These are phyloP conservation scores for Musa beccarii DNA, from an alignment of 176 grass and related monocot species.

Conservation along the genomic window DNA sequence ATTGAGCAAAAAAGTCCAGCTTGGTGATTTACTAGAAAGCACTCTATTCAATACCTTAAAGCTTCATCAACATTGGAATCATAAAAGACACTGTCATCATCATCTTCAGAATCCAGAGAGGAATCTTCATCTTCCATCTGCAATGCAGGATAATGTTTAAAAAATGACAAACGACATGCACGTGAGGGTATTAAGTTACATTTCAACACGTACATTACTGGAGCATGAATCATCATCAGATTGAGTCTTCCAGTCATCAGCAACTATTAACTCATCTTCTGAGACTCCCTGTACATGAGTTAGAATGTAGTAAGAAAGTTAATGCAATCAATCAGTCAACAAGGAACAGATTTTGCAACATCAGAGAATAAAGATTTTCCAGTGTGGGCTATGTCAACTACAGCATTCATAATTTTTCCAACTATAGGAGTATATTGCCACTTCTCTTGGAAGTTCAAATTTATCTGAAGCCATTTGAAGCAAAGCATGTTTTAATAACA, in stretches of 20 bases:
- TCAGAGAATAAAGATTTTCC: neutral
- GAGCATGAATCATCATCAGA: conserved; percentile 7
- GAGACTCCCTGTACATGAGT: conserved; percentile 53
- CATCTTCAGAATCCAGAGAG: conserved; percentile 52
- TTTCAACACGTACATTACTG: conserved; percentile 28
- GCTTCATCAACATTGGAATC: conserved; percentile 11
- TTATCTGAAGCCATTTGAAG: neutral
- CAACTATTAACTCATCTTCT: conserved; percentile 31
- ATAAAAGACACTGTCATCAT: conserved; percentile 8
- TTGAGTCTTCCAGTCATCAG: neutral
- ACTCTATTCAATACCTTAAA: neutral
- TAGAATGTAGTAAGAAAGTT: conserved; percentile 13
- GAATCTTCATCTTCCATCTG: conserved; percentile 34
- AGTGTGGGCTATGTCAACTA: neutral
- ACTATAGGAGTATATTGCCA: neutral
- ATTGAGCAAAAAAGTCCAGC: too few species aligned
- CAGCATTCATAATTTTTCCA: neutral
- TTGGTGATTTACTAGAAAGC: neutral
- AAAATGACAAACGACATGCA: neutral
- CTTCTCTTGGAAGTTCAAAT: neutral
- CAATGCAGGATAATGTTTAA: conserved; percentile 12
- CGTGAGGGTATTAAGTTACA: neutral
- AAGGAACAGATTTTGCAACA: neutral
- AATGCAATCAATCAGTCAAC: neutral
- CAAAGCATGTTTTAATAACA: neutral